Base-by-base conservation (phyloP, 1,284 basidiomycete species). In the Microbotryum lychnidis-dioicae region DNA sequence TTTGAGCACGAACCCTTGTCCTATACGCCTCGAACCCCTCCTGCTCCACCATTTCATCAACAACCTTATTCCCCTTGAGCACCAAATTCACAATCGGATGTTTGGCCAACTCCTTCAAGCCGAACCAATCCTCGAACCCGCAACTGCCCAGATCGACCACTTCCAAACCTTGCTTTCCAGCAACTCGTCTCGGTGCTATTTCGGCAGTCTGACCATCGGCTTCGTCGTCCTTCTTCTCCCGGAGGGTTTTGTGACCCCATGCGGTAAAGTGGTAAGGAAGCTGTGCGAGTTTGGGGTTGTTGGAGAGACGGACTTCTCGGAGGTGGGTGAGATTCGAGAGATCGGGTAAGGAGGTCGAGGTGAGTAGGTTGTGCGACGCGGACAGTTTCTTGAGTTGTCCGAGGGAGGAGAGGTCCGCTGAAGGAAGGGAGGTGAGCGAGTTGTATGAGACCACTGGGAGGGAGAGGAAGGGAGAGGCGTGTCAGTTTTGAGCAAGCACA, bases 361-460 rank as follows among this genome's bases (percentile, higher is more conserved):
- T 56, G 50, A 69, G 67, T 12, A 33, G 56, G 48, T 69, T 69
- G 57, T 69, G 67, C 18, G 65, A 57, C 10, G 67, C 65, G 16
- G 67, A 65, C 51, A 69, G 58, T 59, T 69, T 69, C 49, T 69
- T 69, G 52, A 69, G 63, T 14, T 59, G 44, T 6, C 61, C 61
- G 20, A 69, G 63, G 37, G 61, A 63, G 2, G 61, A 44, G 27
- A 69, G 65, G n/a, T 42, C 23, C 5, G 66, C 53, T 7, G 56
- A 23, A 1, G 67, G 67, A 37, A 69, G 65, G 4, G 61, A 55
- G 49, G 58, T 60, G 52, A 69, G 58, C 6, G 52, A 18, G 59
- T 69, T 69, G 63, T 69, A 62, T 8, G 67, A 69, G 23, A 67
- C 67, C 58, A 69, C 67, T 68, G 51, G 6, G 29, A 21, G 45